Conservation (phyloP, 306 rosid species). For the Macrotyloma uniflorum region DNA sequence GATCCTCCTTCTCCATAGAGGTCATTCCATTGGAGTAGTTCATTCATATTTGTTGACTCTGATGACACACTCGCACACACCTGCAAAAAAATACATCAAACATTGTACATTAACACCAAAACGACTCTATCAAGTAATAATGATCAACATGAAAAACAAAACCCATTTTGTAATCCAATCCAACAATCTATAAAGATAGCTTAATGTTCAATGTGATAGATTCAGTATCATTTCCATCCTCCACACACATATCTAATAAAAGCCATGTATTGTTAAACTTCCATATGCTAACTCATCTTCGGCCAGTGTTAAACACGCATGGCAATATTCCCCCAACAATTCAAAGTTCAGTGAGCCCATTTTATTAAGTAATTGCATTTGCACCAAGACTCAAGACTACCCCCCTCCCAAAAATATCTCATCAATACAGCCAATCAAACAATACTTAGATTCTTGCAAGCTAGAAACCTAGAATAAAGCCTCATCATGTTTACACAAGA, state of each 20-base stretch:
- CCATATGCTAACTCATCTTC: neutral
- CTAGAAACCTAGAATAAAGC: neutral
- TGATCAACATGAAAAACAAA: neutral
- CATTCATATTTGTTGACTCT: conserved; percentile 90
- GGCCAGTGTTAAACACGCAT: neutral
- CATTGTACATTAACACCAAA: neutral
- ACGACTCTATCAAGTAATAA: neutral
- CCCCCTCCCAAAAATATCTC: neutral
- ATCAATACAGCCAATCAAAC: neutral
- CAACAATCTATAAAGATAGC: neutral
- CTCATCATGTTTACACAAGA: neutral
- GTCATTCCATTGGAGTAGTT: conserved; percentile 96
- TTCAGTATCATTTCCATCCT: neutral
- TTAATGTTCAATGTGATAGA: neutral
- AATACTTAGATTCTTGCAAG: neutral
- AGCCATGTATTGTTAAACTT: neutral
- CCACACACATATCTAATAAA: neutral
- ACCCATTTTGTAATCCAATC: neutral
- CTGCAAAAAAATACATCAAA: conserved; percentile 44
- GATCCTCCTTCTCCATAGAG: conserved; percentile 99
- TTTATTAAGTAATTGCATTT: neutral
- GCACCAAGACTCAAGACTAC: neutral
- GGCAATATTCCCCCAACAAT: neutral
- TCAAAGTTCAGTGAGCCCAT: neutral
- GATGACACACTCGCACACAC: conserved; percentile 98